Percentiles rank a stretch among this genome's conserved stretches.
Conservation (phyloP, 495 filamentous ascomycete genomes). For the Neurospora tetrasperma region DNA sequence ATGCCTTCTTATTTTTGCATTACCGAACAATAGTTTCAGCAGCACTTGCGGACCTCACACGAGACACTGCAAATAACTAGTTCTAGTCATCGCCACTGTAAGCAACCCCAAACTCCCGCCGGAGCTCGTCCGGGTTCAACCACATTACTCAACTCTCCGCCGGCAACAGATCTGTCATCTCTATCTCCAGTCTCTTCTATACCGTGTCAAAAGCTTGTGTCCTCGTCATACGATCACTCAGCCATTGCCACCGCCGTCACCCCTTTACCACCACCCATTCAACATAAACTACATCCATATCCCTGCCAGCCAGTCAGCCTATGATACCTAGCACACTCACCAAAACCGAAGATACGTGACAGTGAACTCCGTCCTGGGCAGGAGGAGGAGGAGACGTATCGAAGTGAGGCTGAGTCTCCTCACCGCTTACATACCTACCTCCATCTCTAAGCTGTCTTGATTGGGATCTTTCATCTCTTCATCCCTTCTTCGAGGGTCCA, state of each 20-base stretch:
- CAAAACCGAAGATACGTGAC: background rate
- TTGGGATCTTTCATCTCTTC: background rate
- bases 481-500: background rate
- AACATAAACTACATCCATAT: background rate
- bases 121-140: background rate
- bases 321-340: background rate
- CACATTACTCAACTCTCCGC: background rate
- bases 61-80: too few relatives aligned
- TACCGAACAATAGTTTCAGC: background rate
- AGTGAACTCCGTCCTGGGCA: background rate
- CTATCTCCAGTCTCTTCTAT: background rate
- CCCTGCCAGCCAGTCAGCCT: too few relatives aligned
- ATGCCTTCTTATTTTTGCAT: background rate
- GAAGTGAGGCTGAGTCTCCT: background rate
- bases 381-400: background rate
- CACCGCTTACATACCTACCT: background rate
- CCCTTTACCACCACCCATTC: background rate
- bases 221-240: background rate
- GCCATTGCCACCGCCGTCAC: background rate
- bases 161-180: background rate
- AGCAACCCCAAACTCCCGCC: background rate
- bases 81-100: background rate
- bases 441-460: background rate
- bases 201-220: background rate
- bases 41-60: too few relatives aligned